A percentile compares a stretch with the other conserved stretches of the same genome.
Conservation (phyloP, 192 early-diverging fungal species). For the Coemansia sp. region DNA sequence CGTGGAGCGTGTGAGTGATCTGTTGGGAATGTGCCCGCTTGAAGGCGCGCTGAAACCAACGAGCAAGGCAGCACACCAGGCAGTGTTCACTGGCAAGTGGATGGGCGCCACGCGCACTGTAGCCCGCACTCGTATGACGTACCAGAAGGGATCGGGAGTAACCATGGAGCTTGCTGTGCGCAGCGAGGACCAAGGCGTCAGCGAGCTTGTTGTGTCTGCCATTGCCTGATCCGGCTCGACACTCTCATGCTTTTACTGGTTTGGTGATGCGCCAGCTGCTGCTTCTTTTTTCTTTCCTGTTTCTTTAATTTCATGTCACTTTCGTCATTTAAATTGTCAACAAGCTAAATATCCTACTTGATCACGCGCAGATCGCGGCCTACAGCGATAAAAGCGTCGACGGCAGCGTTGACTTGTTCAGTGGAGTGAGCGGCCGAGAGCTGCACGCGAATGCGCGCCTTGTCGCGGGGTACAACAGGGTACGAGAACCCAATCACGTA, state of each 20-base stretch:
- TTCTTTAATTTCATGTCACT: conserved; percentile 3
- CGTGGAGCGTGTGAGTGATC: conserved; percentile 59
- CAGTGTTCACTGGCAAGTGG: conserved; percentile 83
- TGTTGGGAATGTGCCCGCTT: conserved; percentile 84
- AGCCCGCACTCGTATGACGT: conserved; percentile 87
- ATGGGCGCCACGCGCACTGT: conserved; percentile 74
- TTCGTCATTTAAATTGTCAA: neutral
- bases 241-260: neutral
- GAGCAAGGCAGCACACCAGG: conserved; percentile 78
- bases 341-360: neutral
- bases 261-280: neutral
- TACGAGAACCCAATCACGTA: conserved; percentile 63
- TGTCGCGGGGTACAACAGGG: conserved; percentile 59
- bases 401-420: conserved; percentile 54
- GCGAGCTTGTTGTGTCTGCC: conserved; percentile 74
- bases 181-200: conserved; percentile 63
- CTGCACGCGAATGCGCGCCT: conserved; percentile 60
- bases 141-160: conserved; percentile 76
- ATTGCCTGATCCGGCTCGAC: conserved; percentile 59
- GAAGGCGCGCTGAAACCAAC: conserved; percentile 71
- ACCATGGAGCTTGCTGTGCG: conserved; percentile 89
- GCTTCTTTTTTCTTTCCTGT: conserved; percentile 2
- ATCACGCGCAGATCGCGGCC: conserved; percentile 48
- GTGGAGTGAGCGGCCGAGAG: conserved; percentile 55
- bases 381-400: conserved; percentile 56